Evolutionary conservation across 495 filamentous ascomycete genomes (phyloP), one percentile per base, ranked within the genome.

Genomic region (Tricharina praecox): DNA sequence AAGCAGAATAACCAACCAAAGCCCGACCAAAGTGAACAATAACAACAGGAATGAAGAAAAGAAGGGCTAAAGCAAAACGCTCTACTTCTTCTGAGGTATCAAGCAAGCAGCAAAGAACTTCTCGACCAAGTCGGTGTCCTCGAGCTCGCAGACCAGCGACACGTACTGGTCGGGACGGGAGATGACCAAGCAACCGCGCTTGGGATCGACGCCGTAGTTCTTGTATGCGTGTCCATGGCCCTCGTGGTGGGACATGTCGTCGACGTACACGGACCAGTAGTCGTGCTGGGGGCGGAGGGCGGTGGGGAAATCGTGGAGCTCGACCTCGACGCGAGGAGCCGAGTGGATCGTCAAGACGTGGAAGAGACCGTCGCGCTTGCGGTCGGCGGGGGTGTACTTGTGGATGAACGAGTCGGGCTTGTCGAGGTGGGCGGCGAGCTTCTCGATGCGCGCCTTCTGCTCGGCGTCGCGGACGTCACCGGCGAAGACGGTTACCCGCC

Each of bases 101-200:
- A 48, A 50, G 16, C 18, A 68, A 11, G 63, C 63, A 16, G 54
- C 55, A 34, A 72, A 72, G 53, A 70, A 72, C 3, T 56, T 49
- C 20, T 63, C 64, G 20, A 70, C 53, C 23, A 56, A 37, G 13
- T 53, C 35, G 44, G 64, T 62, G 15, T 68, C 63, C 15, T 58
- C 61, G 3, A 69, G 30, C 15, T 49, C 48, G 34, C 64, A 28
- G 2, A 68, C 55, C 3, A 63, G 54, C 16, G 65, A 66, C 0
- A 70, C 64, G 53, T 70, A 79, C 59, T 81, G 77, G 65, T 83
- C 79, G 3, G 78, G 79, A 4, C 79, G 67, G 21, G 81, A 70
- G 47, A 83, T 63, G 2, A 76, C 66, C 23, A 80, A 35, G 0
- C 70, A 72, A 0, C 79, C 79, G n/a, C 63, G 43, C 3, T 63